Evolutionary conservation across 352 stramenopile species (phyloP).

Genomic region (Globisporangium spiculum): DNA sequence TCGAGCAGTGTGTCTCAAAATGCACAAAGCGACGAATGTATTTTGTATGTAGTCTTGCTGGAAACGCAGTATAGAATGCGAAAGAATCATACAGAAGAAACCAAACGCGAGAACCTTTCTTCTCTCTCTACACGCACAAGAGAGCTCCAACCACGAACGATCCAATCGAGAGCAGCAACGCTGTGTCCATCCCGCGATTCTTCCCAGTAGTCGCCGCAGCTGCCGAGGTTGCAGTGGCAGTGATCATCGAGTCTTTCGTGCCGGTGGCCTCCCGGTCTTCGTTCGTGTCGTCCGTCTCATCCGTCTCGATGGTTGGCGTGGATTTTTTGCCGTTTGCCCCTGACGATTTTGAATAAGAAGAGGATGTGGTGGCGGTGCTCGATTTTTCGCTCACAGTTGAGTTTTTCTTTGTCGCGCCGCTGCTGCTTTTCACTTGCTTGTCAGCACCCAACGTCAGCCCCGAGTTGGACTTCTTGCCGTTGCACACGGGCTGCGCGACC

Average conservation of each 20-base stretch:
- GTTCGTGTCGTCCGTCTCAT: background rate
- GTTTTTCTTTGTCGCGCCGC: constrained; percentile 21
- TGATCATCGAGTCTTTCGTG: background rate
- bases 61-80: background rate
- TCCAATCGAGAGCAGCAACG: background rate
- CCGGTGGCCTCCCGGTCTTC: background rate
- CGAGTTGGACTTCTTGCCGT: constrained; percentile 45
- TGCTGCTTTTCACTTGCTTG: background rate
- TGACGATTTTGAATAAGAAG: background rate
- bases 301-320: background rate
- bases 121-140: constrained; percentile 3
- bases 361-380: background rate
- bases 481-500: constrained; percentile 48
- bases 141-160: constrained; percentile 1
- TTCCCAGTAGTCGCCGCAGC: background rate
- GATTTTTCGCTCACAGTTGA: constrained; percentile 11
- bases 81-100: background rate
- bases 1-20: background rate
- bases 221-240: background rate
- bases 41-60: background rate
- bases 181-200: background rate
- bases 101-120: background rate
- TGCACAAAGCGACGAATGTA: background rate
- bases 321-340: background rate
- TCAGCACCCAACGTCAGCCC: constrained; percentile 6